phyloP scores from a whole-genome alignment of 805 yeast genomes.

The Schwanniomyces polymorphus region DNA sequence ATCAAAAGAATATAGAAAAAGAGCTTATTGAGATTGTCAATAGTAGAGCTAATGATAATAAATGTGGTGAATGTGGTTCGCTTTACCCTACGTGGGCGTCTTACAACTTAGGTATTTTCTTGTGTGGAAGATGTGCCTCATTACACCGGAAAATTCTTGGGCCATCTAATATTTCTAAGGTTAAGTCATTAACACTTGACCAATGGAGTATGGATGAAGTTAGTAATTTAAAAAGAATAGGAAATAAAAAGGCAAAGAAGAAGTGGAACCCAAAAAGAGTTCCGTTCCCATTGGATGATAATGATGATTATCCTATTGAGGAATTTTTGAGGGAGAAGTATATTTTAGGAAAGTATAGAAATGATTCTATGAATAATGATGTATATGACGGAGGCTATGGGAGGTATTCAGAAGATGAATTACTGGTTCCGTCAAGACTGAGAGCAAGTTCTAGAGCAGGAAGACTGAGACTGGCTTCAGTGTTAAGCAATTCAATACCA shows the following conservation, averaged over 20 bases:
- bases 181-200: conserved; percentile 74
- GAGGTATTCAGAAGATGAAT: conserved; percentile 17
- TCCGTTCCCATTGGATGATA: conserved; percentile 77
- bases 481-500: conserved; percentile 27
- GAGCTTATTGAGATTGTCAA: conserved; percentile 63
- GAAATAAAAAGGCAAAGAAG: conserved; percentile 60
- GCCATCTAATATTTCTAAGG: conserved; percentile 60
- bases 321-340: conserved; percentile 68
- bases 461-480: conserved; percentile 20
- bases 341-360: conserved; percentile 57
- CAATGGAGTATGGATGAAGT: conserved; percentile 63
- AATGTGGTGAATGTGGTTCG: conserved; percentile 78
- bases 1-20: conserved; percentile 45
- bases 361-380: conserved; percentile 30
- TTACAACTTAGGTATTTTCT: conserved; percentile 59
- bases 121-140: conserved; percentile 86
- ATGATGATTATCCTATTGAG: conserved; percentile 55
- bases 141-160: conserved; percentile 61
- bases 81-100: conserved; percentile 64
- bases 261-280: conserved; percentile 68
- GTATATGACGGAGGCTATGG: conserved; percentile 34
- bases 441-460: conserved; percentile 14
- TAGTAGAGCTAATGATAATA: conserved; percentile 56
- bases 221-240: conserved; percentile 43
- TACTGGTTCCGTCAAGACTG: conserved; percentile 3